Conservation (phyloP, 768 basidiomycete species). For the Russula virescens region DNA sequence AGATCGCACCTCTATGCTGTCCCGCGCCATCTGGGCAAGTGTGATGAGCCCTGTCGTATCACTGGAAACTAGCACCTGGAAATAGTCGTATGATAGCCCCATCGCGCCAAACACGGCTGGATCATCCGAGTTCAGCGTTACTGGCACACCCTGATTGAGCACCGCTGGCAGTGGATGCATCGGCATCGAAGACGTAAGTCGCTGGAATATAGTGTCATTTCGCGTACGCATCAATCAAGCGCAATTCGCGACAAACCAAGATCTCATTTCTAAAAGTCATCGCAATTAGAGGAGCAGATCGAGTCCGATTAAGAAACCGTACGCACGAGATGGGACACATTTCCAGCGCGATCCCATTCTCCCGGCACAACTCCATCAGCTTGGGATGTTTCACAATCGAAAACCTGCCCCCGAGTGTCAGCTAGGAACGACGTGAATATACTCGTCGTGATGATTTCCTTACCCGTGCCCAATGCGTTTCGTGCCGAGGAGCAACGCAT, state of each 20-base stretch:
- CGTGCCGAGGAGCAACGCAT: slow-evolving; percentile 72
- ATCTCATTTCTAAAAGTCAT: slow-evolving; percentile 55
- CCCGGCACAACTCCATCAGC: slow-evolving; percentile 59
- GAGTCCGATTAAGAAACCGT: slow-evolving; percentile 6
- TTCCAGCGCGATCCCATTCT: slow-evolving; percentile 60
- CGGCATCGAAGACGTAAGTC: slow-evolving; percentile 72
- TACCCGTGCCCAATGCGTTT: slow-evolving; percentile 82
- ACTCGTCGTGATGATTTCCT: no score
- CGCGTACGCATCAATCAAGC: background rate
- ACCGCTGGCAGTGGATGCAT: slow-evolving; percentile 72
- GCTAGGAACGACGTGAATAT: no score
- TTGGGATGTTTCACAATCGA: slow-evolving; percentile 74
- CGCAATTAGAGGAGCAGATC: background rate
- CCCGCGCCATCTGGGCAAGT: slow-evolving; percentile 55
- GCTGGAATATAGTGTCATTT: slow-evolving; percentile 34
- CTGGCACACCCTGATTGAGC: slow-evolving; percentile 66
- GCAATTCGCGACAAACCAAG: slow-evolving; percentile 37
- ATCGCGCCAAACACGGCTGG: slow-evolving; percentile 73
- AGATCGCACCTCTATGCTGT: slow-evolving; percentile 50
- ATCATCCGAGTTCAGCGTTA: slow-evolving; percentile 69
- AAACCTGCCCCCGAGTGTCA: slow-evolving; percentile 39
- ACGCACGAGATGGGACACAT: slow-evolving; percentile 79
- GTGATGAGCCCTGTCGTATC: slow-evolving; percentile 61
- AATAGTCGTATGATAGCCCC: slow-evolving; percentile 75
- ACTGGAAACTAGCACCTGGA: slow-evolving; percentile 67